Evolutionary conservation across 2,329 filamentous ascomycete genomes (phyloP), one percentile per base, ranked within the genome.

Genomic region (Epichloe brachyelytri): DNA sequence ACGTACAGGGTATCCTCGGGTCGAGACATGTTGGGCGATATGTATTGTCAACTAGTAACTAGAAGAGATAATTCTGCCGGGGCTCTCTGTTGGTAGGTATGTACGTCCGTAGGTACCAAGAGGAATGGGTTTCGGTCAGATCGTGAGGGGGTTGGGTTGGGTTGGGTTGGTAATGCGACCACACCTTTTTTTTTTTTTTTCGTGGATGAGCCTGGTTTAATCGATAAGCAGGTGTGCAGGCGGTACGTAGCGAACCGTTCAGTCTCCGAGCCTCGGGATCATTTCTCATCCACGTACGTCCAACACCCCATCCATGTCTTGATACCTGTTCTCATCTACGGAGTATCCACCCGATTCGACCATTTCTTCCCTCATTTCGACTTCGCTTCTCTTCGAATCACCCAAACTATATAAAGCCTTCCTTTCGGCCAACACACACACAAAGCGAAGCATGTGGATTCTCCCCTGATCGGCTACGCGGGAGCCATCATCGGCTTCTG

Each of bases 1-100:
- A 61, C 79, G 63, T 76, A 93, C 87, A 97, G 82, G 58, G 82
- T 86, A 72, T 98, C 93, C 76, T 98, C 93, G 57, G 93, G 93
- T 60, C 93, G 88, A 64, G 93, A 97, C 93, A 98, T 97, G 64
- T 45, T 84, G 72, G 26, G 48, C 33, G 41, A 40, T 39, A 1
- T 47, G 17, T 20, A 22, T 39, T 10, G 39, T 43, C n/a, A n/a
- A 3, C 8, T 34, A n/a, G 39, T 10, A 8, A 10, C 1, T 30
- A 8, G 26, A 30, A 10, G 26, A 30, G 26, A 30, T 2, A 10
- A 30, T 30, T 10, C 6, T 22, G 22, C 22, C 22, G 22, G 22
- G 22, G 22, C 22, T 26, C 20, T 22, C 20, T 22, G 5, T 22
- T 22, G 20, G 20, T 22, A 22, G 20, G 20, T 22, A 5, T 22